Evolutionary conservation across 257 asterid species (phyloP).

Genomic region (Nicotiana tomentosiformis): DNA sequence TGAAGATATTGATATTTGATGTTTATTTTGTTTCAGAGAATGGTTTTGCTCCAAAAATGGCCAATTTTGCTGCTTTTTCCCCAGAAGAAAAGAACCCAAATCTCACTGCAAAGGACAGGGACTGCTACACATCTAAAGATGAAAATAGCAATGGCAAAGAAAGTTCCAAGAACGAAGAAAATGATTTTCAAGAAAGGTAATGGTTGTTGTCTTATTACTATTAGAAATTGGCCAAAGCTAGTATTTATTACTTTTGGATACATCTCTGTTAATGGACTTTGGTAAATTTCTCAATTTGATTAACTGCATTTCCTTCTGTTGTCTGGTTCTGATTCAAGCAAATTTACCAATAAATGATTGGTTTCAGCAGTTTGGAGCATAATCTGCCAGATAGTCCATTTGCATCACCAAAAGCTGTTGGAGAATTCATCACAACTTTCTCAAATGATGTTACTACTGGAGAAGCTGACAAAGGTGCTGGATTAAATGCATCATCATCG

Average conservation of each 20-base stretch:
- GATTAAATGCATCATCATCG: constrained; percentile 15
- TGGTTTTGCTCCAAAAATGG: constrained; percentile 16
- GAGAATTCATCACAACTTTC: constrained; percentile 28
- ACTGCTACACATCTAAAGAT: constrained; percentile 10
- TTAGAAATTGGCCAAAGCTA: not conserved
- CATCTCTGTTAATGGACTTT: not conserved
- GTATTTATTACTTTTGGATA: not conserved
- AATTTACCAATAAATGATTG: not conserved
- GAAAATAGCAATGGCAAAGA: constrained; percentile 28
- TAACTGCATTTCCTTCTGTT: not conserved
- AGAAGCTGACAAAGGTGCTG: constrained; percentile 26
- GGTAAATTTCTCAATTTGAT: not conserved
- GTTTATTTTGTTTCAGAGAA: constrained; percentile 32
- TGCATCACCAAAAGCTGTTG: constrained; percentile 53
- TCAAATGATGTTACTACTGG: constrained; percentile 12
- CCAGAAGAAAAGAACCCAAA: constrained; percentile 4
- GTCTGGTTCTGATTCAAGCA: not conserved
- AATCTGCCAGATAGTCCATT: constrained; percentile 75
- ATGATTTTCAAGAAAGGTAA: constrained; percentile 46
- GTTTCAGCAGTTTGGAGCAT: constrained; percentile 50
- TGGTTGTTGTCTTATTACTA: not conserved
- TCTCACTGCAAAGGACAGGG: constrained; percentile 25
- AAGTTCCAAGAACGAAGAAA: constrained; percentile 28
- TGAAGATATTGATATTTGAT: constrained; percentile 2
- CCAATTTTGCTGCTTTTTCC: constrained; percentile 12